Percentiles rank a stretch among this genome's conserved stretches.
Evolutionary conservation across 2,329 filamentous ascomycete species (phyloP).

Genomic region (Malbranchea cinnamomea): DNA sequence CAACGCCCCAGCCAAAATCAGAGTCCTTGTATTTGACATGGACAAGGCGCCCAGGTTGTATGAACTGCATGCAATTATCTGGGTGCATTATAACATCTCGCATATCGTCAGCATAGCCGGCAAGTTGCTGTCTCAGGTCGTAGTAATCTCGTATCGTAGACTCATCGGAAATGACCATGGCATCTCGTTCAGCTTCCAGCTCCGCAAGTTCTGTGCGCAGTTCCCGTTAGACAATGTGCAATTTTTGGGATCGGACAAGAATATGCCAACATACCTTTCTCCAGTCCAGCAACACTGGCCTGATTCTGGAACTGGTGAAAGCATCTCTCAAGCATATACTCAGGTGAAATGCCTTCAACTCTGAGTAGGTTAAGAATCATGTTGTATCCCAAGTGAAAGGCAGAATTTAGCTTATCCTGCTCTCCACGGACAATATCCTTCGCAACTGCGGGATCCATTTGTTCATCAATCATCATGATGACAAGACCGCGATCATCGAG

Average conservation of each 20-base stretch:
- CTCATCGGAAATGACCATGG: conserved; percentile 71
- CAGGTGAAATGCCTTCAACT: conserved; percentile 97
- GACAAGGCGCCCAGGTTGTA: conserved; percentile 77
- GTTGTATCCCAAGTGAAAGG: conserved; percentile 96
- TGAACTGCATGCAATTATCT: conserved; percentile 66
- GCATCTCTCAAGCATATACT: conserved; percentile 96
- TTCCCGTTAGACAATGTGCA: conserved; percentile 14
- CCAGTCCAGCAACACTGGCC: conserved; percentile 66
- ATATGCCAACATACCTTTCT: conserved; percentile 40
- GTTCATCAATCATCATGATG: conserved; percentile 98
- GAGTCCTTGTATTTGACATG: conserved; percentile 64
- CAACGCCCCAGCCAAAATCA: conserved; percentile 90
- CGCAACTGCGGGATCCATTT: conserved; percentile 86
- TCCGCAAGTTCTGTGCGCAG: conserved; percentile 60
- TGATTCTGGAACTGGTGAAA: conserved; percentile 98
- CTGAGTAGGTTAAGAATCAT: conserved; percentile 95
- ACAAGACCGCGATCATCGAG: conserved; percentile 96
- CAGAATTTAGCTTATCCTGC: conserved; percentile 93
- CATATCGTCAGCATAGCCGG: conserved; percentile 76
- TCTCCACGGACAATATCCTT: conserved; percentile 92
- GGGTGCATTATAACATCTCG: conserved; percentile 83
- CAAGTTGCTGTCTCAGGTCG: conserved; percentile 70
- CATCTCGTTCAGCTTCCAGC: conserved; percentile 59
- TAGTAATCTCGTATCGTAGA: conserved; percentile 87
- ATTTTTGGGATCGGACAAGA: conserved; percentile 3